Evolutionary conservation across 306 rosid genomes (phyloP).

Genomic region (Astragalus membranaceus): DNA sequence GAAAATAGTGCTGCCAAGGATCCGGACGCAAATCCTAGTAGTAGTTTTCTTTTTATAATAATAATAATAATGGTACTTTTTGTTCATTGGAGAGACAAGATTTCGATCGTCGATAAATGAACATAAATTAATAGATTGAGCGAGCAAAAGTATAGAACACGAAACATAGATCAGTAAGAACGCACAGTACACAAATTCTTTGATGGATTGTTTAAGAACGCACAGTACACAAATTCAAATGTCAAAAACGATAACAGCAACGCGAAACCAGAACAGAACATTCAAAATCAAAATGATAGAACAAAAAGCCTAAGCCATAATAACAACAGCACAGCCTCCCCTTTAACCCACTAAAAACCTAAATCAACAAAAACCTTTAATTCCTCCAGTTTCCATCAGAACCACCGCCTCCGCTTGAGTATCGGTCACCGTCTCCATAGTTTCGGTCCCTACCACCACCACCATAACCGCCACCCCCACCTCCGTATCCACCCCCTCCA

Average conservation of each 20-base stretch:
- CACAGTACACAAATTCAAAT: conserved; percentile 27
- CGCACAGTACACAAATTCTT: too few relatives aligned
- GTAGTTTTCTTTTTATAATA: too few relatives aligned
- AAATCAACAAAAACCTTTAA: neutral
- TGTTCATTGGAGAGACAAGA: too few relatives aligned
- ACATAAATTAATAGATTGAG: too few relatives aligned
- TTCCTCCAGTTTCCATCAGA: conserved; percentile 77
- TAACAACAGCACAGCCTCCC: neutral
- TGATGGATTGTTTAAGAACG: conserved; percentile 12
- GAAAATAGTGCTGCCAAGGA: too few relatives aligned
- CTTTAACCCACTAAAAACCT: neutral
- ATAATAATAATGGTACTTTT: too few relatives aligned
- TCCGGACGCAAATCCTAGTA: too few relatives aligned
- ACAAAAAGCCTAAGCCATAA: neutral
- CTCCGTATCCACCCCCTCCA: conserved; percentile 19
- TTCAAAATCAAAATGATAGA: neutral
- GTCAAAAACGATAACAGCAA: conserved; percentile 32
- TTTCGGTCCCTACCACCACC: conserved; percentile 45
- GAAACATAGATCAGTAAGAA: too few relatives aligned
- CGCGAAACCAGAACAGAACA: neutral
- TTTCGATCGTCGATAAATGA: too few relatives aligned
- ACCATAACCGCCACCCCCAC: conserved; percentile 31
- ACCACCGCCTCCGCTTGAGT: conserved; percentile 49
- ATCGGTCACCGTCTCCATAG: conserved; percentile 34
- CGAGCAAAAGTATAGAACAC: too few relatives aligned